A percentile compares a stretch with the other conserved stretches of the same genome.
Evolutionary conservation across 169 alveolate species (phyloP).

Genomic region (Neospora caninum): DNA sequence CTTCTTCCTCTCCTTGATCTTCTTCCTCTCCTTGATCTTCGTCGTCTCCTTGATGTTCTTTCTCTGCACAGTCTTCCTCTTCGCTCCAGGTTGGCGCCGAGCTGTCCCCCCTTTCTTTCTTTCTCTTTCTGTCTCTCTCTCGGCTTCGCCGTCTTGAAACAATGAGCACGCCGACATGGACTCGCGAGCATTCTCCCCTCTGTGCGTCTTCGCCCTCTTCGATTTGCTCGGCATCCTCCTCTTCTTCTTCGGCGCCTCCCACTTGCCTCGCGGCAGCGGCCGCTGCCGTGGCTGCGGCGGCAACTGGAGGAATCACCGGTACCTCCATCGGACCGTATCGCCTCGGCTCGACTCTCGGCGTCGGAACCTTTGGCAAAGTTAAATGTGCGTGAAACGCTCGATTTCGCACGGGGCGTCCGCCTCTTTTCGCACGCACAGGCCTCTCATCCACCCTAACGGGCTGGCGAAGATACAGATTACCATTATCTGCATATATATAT

Average conservation of each 20-base stretch:
- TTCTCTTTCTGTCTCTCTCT: too few relatives aligned
- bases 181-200: too few relatives aligned
- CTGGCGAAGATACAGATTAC: neutral
- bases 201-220: neutral
- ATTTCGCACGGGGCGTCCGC: neutral
- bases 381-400: slow-evolving; percentile 68
- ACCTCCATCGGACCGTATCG: slow-evolving; percentile 74
- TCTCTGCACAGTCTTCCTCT: neutral
- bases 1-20: neutral
- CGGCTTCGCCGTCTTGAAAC: too few relatives aligned
- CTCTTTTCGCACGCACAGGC: neutral
- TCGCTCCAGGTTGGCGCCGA: too few relatives aligned
- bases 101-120: too few relatives aligned
- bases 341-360: slow-evolving; percentile 90
- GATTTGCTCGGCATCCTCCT: neutral
- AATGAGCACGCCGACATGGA: too few relatives aligned
- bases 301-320: neutral
- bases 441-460: too few relatives aligned
- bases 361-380: slow-evolving; percentile 96
- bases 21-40: neutral
- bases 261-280: slow-evolving; percentile 1
- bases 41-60: neutral
- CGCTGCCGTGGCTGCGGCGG: slow-evolving; percentile 53
- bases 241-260: neutral
- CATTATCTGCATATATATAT: neutral